A percentile compares a stretch with the other conserved stretches of the same genome.
These are phyloP conservation scores for Amaranthus cruentus DNA, from an alignment of 148 eudicot genomes.

Conservation along the genomic window DNA sequence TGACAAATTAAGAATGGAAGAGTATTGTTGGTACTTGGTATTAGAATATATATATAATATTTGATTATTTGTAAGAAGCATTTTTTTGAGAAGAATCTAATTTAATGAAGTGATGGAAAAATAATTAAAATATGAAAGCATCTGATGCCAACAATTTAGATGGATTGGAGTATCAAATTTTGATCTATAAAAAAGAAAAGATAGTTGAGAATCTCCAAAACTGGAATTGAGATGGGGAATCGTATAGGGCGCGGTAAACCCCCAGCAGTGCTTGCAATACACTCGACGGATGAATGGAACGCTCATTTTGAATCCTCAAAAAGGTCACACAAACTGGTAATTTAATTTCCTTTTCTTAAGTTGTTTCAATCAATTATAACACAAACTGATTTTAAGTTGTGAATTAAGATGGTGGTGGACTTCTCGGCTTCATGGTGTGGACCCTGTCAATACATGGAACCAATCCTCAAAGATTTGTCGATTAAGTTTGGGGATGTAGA, in stretches of 20 bases:
- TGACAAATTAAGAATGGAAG: too few relatives aligned
- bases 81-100: too few relatives aligned
- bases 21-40: too few relatives aligned
- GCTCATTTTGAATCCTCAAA: slow-evolving; percentile 24
- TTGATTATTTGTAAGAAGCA: too few relatives aligned
- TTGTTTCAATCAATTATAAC: not conserved
- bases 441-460: slow-evolving; percentile 69
- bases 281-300: slow-evolving; percentile 26
- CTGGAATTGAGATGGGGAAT: slow-evolving; percentile 20
- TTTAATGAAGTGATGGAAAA: too few relatives aligned
- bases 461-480: slow-evolving; percentile 53
- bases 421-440: slow-evolving; percentile 93
- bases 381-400: not conserved
- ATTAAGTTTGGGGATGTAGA: slow-evolving; percentile 54
- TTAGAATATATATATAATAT: too few relatives aligned
- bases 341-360: not conserved
- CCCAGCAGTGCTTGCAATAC: slow-evolving; percentile 14
- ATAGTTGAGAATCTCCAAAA: too few relatives aligned
- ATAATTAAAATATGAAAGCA: not conserved
- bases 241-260: not conserved
- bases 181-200: not conserved
- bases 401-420: slow-evolving; percentile 32
- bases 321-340: slow-evolving; percentile 52
- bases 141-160: slow-evolving; percentile 8
- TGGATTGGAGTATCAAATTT: not conserved